Evolutionary conservation across 2,329 filamentous ascomycete genomes (phyloP), one percentile per base, ranked within the genome.

Genomic region (Neobulgaria alba): DNA sequence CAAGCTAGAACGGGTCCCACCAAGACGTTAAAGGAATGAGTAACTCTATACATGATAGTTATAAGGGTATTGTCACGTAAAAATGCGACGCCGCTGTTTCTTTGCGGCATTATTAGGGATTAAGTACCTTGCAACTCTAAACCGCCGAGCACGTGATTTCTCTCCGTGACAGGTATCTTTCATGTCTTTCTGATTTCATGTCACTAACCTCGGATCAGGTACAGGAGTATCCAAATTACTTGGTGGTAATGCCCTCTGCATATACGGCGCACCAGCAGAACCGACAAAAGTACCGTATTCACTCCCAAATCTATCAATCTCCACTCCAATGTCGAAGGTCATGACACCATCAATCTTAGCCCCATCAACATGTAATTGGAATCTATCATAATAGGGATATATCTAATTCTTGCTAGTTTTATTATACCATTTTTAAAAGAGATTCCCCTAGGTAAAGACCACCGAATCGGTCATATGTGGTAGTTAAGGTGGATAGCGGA

Each of bases 41-140:
- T 48, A 3, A 73, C 68, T 15, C 61, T 50, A 73, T 0, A 72
- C 58, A 38, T 67, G 62, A 48, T 73, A 73, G 43, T 68, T 70
- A 51, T 65, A 69, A 1, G 68, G 68, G 33, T 64, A 66, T 2
- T n/a, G n/a, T n/a, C n/a, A n/a, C n/a, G n/a, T n/a, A n/a, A n/a
- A n/a, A n/a, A n/a, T n/a, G n/a, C n/a, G n/a, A n/a, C n/a, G n/a
- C n/a, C n/a, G n/a, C 51, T 45, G 15, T 15, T 20, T 19, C 14
- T 23, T 17, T n/a, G 23, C 34, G 4, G n/a, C n/a, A n/a, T n/a
- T n/a, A n/a, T n/a, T n/a, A n/a, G n/a, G n/a, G n/a, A n/a, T n/a
- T n/a, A n/a, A 33, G 15, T 12, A 40, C 29, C 15, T n/a, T 3
- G 4, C 15, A 12, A n/a, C n/a, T n/a, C n/a, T n/a, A n/a, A n/a